phyloP scores from a whole-genome alignment of 495 filamentous ascomycete genomes.

The Friedmanniomyces simplex region DNA sequence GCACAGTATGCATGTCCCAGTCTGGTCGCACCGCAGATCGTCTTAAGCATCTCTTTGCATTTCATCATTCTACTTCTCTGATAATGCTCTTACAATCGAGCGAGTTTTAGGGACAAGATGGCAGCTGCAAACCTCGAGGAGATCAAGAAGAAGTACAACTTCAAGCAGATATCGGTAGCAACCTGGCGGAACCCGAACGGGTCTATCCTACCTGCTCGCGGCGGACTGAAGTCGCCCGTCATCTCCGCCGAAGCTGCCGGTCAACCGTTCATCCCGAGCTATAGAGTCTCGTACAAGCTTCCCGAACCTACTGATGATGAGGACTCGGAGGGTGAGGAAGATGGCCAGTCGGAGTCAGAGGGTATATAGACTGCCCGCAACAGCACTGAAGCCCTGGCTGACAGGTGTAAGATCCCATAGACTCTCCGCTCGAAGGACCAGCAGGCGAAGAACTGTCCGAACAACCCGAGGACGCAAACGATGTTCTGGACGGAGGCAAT shows the following conservation, averaged over 20 bases:
- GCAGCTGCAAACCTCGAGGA: slow-evolving; percentile 13
- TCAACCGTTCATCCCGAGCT: slow-evolving; percentile 1
- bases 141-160: slow-evolving; percentile 14
- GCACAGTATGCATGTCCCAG: not conserved
- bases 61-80: not conserved
- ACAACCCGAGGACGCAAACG: not conserved
- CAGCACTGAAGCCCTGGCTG: not conserved
- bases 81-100: not conserved
- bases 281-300: slow-evolving; percentile 10
- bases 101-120: not conserved
- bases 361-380: not conserved
- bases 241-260: slow-evolving; percentile 6
- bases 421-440: not conserved
- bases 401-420: not conserved
- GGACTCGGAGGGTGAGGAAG: slow-evolving; percentile 7
- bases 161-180: slow-evolving; percentile 12
- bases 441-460: not conserved
- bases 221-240: not conserved
- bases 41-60: not conserved
- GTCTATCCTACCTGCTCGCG: slow-evolving; percentile 4
- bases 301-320: slow-evolving; percentile 19
- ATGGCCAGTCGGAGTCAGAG: not conserved
- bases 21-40: not conserved
- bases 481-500: not conserved
- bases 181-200: slow-evolving; percentile 15